Evolutionary conservation across 805 yeast genomes (phyloP).

Genomic region (Hanseniaspora valbyensis): DNA sequence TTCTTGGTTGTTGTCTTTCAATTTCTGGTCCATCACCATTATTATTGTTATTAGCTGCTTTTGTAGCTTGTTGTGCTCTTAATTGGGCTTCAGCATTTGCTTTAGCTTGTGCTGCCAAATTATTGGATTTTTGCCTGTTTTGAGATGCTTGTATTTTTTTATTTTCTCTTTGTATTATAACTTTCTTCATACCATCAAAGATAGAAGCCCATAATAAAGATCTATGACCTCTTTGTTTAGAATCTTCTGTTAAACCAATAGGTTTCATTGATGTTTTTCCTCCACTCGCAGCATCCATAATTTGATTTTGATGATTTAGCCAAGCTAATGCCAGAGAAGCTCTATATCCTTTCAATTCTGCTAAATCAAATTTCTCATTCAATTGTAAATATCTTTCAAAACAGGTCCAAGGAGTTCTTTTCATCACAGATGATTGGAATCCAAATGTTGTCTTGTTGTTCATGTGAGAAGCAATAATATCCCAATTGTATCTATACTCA

Average conservation of each 20-base stretch:
- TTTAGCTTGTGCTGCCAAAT: slow-evolving; percentile 12
- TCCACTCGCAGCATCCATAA: slow-evolving; percentile 36
- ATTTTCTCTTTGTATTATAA: slow-evolving; percentile 79
- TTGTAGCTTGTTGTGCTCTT: slow-evolving; percentile 40
- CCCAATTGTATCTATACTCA: slow-evolving; percentile 88
- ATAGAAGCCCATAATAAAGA: slow-evolving; percentile 91
- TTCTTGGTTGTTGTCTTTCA: slow-evolving; percentile 33
- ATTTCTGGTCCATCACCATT: not conserved
- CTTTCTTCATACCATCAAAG: slow-evolving; percentile 88
- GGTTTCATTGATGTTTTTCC: slow-evolving; percentile 46
- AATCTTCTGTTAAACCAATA: slow-evolving; percentile 83
- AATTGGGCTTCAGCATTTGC: slow-evolving; percentile 9
- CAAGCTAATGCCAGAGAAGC: slow-evolving; percentile 79
- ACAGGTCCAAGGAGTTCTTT: slow-evolving; percentile 98
- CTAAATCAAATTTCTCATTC: slow-evolving; percentile 74
- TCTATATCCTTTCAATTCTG: slow-evolving; percentile 78
- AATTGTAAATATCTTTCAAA: slow-evolving; percentile 91
- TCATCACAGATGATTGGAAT: slow-evolving; percentile 77
- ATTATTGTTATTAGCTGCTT: slow-evolving; percentile 30
- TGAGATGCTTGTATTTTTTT: slow-evolving; percentile 20
- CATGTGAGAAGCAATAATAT: slow-evolving; percentile 71
- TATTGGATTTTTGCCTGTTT: slow-evolving; percentile 11
- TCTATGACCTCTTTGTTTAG: slow-evolving; percentile 86
- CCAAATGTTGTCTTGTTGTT: slow-evolving; percentile 54
- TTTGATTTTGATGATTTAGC: slow-evolving; percentile 83